These are phyloP conservation scores for Gossypium sturtianum DNA, from an alignment of 345 rosid species.

Conservation along the genomic window DNA sequence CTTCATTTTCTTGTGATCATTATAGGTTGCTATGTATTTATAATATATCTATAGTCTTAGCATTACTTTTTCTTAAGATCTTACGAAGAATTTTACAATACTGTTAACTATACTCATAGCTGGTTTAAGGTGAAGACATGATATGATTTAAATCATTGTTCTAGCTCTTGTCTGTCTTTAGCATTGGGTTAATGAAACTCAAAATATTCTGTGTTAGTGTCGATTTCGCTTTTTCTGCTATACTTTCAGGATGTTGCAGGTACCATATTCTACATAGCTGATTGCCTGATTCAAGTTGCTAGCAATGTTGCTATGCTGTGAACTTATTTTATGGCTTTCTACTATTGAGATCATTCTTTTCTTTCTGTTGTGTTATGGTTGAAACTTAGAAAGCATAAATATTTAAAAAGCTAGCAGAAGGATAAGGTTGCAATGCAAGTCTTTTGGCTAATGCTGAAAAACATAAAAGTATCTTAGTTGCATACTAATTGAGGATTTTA, in stretches of 20 bases:
- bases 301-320: background rate
- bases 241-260: slow-evolving; percentile 1
- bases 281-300: background rate
- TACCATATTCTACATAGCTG: background rate
- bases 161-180: background rate
- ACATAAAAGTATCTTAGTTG: background rate
- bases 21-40: background rate
- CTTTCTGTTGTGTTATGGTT: background rate
- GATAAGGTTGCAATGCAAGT: background rate
- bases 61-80: background rate
- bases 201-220: background rate
- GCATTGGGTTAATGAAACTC: background rate
- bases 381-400: background rate
- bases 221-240: background rate
- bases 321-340: background rate
- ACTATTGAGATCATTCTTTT: background rate
- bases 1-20: background rate
- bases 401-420: background rate
- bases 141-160: background rate
- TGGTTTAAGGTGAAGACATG: background rate
- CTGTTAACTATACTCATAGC: background rate
- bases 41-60: background rate
- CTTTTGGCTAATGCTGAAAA: background rate
- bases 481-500: background rate
- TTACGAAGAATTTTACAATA: background rate